Percentiles rank a stretch among this genome's conserved stretches.
These are phyloP conservation scores for Chlorella sorokiniana DNA, from an alignment of 139 green algal genomes.

Conservation along the genomic window DNA sequence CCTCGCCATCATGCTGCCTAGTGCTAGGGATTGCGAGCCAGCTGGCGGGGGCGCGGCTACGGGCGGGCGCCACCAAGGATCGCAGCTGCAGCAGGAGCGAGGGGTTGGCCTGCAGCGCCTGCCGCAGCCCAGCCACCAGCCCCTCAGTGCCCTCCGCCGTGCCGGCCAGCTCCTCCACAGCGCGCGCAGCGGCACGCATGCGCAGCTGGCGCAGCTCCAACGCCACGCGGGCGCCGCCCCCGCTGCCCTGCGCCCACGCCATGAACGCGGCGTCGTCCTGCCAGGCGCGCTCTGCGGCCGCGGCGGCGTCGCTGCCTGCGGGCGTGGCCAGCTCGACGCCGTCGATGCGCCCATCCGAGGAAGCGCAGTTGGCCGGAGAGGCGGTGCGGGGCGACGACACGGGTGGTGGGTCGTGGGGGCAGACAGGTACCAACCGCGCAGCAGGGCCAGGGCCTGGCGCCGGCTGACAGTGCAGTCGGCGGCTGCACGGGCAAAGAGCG, in stretches of 20 bases:
- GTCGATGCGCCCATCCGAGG: neutral
- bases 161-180: constrained; percentile 49
- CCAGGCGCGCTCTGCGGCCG: constrained; percentile 27
- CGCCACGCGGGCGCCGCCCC: constrained; percentile 62
- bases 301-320: neutral
- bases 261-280: constrained; percentile 67
- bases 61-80: constrained; percentile 46
- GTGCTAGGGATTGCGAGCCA: no score
- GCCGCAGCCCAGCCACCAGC: constrained; percentile 59
- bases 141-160: constrained; percentile 69
- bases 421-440: constrained; percentile 50
- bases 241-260: constrained; percentile 69
- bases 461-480: constrained; percentile 40
- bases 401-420: neutral
- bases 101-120: constrained; percentile 55
- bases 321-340: constrained; percentile 1
- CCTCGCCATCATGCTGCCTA: neutral
- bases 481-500: neutral
- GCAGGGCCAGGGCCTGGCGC: constrained; percentile 30
- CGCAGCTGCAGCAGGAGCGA: constrained; percentile 59
- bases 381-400: neutral
- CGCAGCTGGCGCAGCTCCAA: constrained; percentile 72
- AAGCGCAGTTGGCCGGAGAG: neutral
- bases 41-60: no score
- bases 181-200: constrained; percentile 38